Evolutionary conservation across 352 stramenopile genomes (phyloP), one percentile per base, ranked within the genome.

Genomic region (Thraustochytrium sp.): DNA sequence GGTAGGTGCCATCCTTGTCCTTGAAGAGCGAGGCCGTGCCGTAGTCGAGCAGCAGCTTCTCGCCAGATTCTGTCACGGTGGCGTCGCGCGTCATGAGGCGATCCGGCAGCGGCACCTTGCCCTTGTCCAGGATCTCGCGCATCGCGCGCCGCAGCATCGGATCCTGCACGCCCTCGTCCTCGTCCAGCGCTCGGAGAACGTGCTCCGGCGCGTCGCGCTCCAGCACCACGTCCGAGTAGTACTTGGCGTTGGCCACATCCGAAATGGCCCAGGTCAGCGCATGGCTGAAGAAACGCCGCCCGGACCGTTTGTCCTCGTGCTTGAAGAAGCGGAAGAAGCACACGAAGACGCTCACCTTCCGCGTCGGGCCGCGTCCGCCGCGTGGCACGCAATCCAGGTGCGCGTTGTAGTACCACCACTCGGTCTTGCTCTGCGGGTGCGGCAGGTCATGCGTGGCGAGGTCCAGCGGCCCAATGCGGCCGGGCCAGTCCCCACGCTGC

Each of bases 321-420:
- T 48, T 64, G 59, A 65, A 82, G 49, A 80, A 65, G 23, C 53
- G 48, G 34, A 80, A 80, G 49, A 80, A 80, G 51, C 68, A 80
- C 5, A 80, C 53, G 38, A 80, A 80, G 38, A 72, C 68, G 37
- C 31, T 55, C 18, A 80, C n/a, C 9, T 37, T 54, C 13, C 51
- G 31, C 44, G 74, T 31, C n/a, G 31, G 75, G 37, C 13, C 5
- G 13, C 3, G 54, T 49, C 77, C 37, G 16, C 31, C 23, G 1
- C n/a, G n/a, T n/a, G n/a, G n/a, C n/a, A n/a, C 44, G 31, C 34
- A 38, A 18, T 80, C 49, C 11, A 86, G 37, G 36, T 86, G 83
- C 1, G 31, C 49, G 63, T 86, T 82, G n/a, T 54, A 83, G 77
- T 86, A 86, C 83, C 83, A 86, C 83, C 83, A 86, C 61, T 86